Percentiles rank a stretch among this genome's conserved stretches.
phyloP scores from a whole-genome alignment of 169 alveolate genomes.

The Cryptosporidium bovis region DNA sequence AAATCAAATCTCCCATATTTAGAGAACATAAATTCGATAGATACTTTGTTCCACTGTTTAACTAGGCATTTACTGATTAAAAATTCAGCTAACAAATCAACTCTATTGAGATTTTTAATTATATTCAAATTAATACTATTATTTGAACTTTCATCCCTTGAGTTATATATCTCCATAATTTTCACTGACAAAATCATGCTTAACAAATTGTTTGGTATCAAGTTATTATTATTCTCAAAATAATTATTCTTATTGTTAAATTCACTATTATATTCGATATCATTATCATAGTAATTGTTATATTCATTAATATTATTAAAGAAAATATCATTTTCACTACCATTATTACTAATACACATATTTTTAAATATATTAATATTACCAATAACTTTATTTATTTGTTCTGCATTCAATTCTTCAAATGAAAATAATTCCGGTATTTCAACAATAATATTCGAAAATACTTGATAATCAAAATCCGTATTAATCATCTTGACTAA shows the following conservation, averaged over 20 bases:
- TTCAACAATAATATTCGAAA: slow-evolving; percentile 32
- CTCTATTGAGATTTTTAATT: background rate
- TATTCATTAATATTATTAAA: no score
- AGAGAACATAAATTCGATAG: slow-evolving; percentile 34
- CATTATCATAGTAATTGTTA: no score
- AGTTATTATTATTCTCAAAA: background rate
- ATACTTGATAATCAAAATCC: slow-evolving; percentile 18
- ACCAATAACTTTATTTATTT: slow-evolving; percentile 2
- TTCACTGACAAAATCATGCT: slow-evolving; percentile 13
- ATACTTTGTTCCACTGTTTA: slow-evolving; percentile 29
- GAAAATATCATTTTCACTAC: background rate
- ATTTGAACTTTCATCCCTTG: slow-evolving; percentile 5
- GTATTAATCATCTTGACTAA: background rate
- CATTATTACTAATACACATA: background rate
- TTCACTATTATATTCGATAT: no score
- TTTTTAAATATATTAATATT: background rate
- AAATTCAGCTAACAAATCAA: slow-evolving; percentile 47
- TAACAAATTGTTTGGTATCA: slow-evolving; percentile 18
- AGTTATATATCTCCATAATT: slow-evolving; percentile 7
- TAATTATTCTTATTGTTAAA: background rate
- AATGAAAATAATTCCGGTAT: slow-evolving; percentile 50
- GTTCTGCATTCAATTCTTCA: background rate
- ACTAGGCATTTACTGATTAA: slow-evolving; percentile 31
- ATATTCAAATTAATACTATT: background rate
- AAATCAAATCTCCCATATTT: slow-evolving; percentile 51